phyloP scores from a whole-genome alignment of 495 filamentous ascomycete species.

The Cudoniella acicularis region DNA sequence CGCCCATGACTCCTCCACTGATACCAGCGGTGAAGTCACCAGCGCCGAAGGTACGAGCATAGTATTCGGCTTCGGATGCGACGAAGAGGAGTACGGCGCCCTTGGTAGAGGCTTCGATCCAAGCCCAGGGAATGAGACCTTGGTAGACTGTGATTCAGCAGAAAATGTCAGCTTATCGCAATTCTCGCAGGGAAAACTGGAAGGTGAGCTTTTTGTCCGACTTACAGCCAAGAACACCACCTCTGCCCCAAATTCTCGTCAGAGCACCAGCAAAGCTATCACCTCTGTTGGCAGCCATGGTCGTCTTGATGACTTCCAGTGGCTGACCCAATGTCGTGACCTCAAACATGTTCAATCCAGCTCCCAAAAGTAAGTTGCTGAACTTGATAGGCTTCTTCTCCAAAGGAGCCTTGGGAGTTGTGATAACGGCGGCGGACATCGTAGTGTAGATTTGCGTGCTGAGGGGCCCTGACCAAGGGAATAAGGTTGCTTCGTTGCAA shows the following conservation, averaged over 20 bases:
- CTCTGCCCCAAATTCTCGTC: constrained; percentile 85
- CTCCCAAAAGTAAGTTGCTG: constrained; percentile 95
- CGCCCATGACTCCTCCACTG: constrained; percentile 85
- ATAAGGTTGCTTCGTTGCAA: constrained; percentile 77
- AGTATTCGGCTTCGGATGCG: constrained; percentile 95
- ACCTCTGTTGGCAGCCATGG: constrained; percentile 93
- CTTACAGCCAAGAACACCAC: constrained; percentile 94
- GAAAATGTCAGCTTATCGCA: background rate
- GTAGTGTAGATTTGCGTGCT: constrained; percentile 41
- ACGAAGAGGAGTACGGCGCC: constrained; percentile 98
- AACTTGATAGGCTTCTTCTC: constrained; percentile 99
- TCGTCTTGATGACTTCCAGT: constrained; percentile 98
- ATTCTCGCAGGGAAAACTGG: too few species aligned
- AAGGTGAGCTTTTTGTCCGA: too few species aligned
- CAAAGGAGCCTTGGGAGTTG: constrained; percentile 51
- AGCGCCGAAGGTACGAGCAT: constrained; percentile 76
- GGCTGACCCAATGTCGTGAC: constrained; percentile 92
- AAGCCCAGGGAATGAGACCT: constrained; percentile 99
- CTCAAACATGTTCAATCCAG: constrained; percentile 85
- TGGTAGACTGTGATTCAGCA: constrained; percentile 74
- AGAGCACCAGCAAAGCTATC: constrained; percentile 83
- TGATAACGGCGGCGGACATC: constrained; percentile 54
- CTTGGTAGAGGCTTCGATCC: constrained; percentile 99
- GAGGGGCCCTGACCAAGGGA: constrained; percentile 90
- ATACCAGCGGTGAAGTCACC: constrained; percentile 85